These are phyloP conservation scores for Astraeus odoratus DNA, from an alignment of 768 basidiomycete species.

Conservation along the genomic window DNA sequence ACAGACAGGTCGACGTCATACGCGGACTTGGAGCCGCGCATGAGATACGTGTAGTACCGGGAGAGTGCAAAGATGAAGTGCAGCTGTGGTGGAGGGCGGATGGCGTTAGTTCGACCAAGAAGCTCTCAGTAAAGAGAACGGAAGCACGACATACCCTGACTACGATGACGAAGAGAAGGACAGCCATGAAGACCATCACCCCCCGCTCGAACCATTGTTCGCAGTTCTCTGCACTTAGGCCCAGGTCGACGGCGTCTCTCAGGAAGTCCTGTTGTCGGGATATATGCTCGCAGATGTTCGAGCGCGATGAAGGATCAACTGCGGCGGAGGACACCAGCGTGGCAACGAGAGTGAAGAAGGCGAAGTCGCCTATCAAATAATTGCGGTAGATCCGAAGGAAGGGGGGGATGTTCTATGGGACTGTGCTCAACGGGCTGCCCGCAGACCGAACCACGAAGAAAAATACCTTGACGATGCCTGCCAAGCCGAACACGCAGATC, in stretches of 20 bases:
- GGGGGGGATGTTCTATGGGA: constrained; percentile 48
- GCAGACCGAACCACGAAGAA: not conserved
- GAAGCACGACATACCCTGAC: constrained; percentile 47
- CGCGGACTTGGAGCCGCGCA: constrained; percentile 31
- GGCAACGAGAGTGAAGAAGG: constrained; percentile 57
- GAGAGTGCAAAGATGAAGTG: constrained; percentile 73
- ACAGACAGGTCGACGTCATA: constrained; percentile 10
- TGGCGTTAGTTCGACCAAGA: too few relatives aligned
- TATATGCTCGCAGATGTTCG: constrained; percentile 66
- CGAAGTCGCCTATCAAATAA: constrained; percentile 74
- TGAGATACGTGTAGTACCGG: constrained; percentile 53
- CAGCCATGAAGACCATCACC: constrained; percentile 48
- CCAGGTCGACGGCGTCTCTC: constrained; percentile 61
- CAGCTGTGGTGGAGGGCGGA: constrained; percentile 35
- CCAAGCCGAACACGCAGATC: constrained; percentile 58
- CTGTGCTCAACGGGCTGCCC: not conserved
- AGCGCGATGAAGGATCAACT: constrained; percentile 47
- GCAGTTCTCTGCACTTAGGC: constrained; percentile 73
- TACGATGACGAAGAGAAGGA: constrained; percentile 56
- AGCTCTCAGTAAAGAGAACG: not conserved
- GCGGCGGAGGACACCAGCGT: constrained; percentile 51
- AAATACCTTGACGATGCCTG: constrained; percentile 63
- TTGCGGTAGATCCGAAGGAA: constrained; percentile 78
- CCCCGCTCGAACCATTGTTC: constrained; percentile 72
- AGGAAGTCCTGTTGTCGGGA: constrained; percentile 71